Base-by-base conservation (phyloP, 1,284 basidiomycete species). In the Trametes pubescens region DNA sequence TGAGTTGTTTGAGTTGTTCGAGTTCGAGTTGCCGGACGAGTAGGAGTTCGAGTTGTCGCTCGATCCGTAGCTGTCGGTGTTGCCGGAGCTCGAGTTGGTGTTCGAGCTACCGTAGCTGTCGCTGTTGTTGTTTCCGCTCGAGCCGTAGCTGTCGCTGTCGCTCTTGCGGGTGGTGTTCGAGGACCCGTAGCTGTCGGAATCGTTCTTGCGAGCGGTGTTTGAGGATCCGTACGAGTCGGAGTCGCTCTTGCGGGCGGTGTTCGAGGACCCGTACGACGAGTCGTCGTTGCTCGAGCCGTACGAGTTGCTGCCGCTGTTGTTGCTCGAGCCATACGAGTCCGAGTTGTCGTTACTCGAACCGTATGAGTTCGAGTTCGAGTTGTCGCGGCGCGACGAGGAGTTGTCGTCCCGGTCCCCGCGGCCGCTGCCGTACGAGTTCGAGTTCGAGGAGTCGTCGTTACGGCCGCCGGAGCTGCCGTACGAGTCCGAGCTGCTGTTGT, bases 291-390 rank as follows among this genome's bases (percentile, higher is more conserved):
- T 38, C 32, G 61, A 61, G 48, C 67, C 62, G 54, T 69, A 61
- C 34, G 66, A 65, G 44, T 61, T 35, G 61, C 59, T 46, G 61
- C 66, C 66, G 43, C 65, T 63, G 54, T 70, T 70, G 62, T 63
- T 65, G 52, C 68, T 62, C 46, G 53, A 57, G 57, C 51, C 53
- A 54, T 53, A 24, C 29, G 51, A 52, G 52, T 51, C 44, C 18
- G 51, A 44, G 51, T 44, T 51, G 61, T 60, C 61, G 60, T 59
- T 57, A 49, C 47, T 57, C 26, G 52, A 59, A 6, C 65, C 57
- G 52, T 64, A 59, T 34, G 51, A 40, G 57, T 61, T 24, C 11
- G 38, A 21, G 43, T 44, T 44, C 37, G 37, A 38, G 43, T 53
- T 47, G 46, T 52, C 51, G 56, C 24, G 21, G 24, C 55, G 26